Percentiles rank a stretch among this genome's conserved stretches.
phyloP scores from a whole-genome alignment of 352 stramenopile species.

The Globisporangium perplexum region DNA sequence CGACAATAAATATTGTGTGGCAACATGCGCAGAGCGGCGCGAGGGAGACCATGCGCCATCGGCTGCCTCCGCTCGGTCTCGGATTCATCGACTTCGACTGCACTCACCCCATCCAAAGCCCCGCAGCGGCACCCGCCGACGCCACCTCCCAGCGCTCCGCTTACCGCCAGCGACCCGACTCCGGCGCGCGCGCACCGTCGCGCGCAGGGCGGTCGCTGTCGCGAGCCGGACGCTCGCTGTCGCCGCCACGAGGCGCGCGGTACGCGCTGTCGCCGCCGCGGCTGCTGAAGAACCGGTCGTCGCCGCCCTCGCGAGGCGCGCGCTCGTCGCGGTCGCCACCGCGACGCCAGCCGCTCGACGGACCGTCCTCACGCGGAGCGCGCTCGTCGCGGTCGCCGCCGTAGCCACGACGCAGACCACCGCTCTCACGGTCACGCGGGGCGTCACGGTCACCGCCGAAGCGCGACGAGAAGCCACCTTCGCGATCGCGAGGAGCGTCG shows the following conservation, averaged over 20 bases:
- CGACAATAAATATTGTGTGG: neutral
- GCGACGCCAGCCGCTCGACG: constrained; percentile 17
- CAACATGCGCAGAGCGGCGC: neutral
- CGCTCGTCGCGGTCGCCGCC: constrained; percentile 33
- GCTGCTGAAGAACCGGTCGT: constrained; percentile 47
- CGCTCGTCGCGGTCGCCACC: constrained; percentile 21
- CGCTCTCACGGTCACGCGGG: constrained; percentile 26
- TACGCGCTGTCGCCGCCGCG: constrained; percentile 45
- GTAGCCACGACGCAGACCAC: constrained; percentile 25
- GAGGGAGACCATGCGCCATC: neutral
- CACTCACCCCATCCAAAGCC: neutral
- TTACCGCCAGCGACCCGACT: constrained; percentile 70
- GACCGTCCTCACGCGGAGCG: constrained; percentile 14
- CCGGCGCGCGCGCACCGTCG: constrained; percentile 38
- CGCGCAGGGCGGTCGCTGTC: too few relatives aligned
- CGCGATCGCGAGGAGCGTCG: constrained; percentile 21
- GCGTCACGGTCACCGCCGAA: constrained; percentile 19
- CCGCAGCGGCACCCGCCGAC: too few relatives aligned
- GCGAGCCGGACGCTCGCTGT: constrained; percentile 19
- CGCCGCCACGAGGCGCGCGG: constrained; percentile 34
- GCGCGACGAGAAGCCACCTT: constrained; percentile 17
- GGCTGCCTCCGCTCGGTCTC: neutral
- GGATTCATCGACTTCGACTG: neutral
- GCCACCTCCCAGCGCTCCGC: neutral
- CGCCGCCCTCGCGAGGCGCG: constrained; percentile 21